Conservation (phyloP, 2,329 filamentous ascomycete species). For the Teratosphaeria pseudoeucalypti region DNA sequence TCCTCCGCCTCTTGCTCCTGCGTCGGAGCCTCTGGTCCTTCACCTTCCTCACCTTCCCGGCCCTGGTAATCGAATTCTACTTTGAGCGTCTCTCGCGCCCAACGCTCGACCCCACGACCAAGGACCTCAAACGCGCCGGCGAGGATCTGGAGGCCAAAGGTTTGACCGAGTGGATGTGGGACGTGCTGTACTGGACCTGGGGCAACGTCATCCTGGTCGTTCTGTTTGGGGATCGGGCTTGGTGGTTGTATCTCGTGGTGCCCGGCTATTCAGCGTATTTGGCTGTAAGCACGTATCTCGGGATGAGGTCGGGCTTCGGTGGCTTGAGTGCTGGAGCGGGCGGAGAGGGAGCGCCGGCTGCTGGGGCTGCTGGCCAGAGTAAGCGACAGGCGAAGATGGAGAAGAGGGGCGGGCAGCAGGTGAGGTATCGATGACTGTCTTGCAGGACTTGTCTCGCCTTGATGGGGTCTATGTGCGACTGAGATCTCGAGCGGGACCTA, state of each 20-base stretch:
- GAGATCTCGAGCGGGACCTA: not conserved
- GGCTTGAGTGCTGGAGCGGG: constrained; percentile 31
- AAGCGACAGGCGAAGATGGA: constrained; percentile 43
- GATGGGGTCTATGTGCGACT: not conserved
- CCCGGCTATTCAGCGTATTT: constrained; percentile 36
- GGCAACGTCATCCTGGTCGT: constrained; percentile 61
- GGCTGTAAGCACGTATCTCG: constrained; percentile 37
- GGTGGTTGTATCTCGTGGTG: constrained; percentile 50
- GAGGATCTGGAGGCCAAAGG: constrained; percentile 83
- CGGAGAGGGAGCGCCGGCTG: constrained; percentile 12
- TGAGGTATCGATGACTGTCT: constrained; percentile 35
- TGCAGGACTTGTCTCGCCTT: not conserved
- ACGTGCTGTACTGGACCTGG: constrained; percentile 92
- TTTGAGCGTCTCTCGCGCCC: constrained; percentile 80
- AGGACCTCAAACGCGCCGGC: constrained; percentile 62
- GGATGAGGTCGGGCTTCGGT: constrained; percentile 32
- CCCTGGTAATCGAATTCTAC: constrained; percentile 69
- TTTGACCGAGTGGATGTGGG: constrained; percentile 96
- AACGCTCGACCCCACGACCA: constrained; percentile 38
- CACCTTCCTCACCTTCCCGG: constrained; percentile 60
- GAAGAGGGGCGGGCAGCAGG: constrained; percentile 40
- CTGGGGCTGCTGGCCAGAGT: constrained; percentile 25
- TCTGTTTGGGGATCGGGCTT: constrained; percentile 70
- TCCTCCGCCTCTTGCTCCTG: constrained; percentile 56
- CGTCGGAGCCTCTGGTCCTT: constrained; percentile 50